These are phyloP conservation scores for Russula virescens DNA, from an alignment of 768 basidiomycete genomes.

Conservation along the genomic window DNA sequence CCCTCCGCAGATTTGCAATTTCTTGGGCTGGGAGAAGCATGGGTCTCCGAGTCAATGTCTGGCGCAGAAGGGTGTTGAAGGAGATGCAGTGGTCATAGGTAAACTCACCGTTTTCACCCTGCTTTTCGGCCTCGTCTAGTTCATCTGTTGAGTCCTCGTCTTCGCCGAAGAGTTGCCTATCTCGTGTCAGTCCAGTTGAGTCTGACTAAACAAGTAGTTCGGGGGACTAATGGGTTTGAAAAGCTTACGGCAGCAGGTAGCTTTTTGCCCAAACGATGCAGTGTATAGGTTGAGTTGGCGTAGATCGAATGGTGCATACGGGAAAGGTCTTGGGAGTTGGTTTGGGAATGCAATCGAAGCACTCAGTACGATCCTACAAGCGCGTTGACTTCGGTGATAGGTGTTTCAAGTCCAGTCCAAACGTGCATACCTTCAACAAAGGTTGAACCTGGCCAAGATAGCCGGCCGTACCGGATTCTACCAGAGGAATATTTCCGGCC, in stretches of 20 bases:
- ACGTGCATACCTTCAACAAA: slow-evolving; percentile 61
- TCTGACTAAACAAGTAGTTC: neutral
- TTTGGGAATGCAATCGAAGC: slow-evolving; percentile 95
- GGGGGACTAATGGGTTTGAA: neutral
- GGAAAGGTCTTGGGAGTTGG: slow-evolving; percentile 92
- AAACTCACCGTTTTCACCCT: slow-evolving; percentile 83
- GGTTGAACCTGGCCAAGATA: slow-evolving; percentile 98
- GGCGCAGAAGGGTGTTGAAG: neutral
- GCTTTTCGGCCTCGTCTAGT: slow-evolving; percentile 85
- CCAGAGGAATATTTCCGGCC: slow-evolving; percentile 82
- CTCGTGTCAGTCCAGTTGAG: neutral
- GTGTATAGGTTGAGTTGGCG: slow-evolving; percentile 95
- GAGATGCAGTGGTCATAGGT: neutral
- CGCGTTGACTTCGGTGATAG: neutral
- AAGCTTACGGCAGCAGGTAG: slow-evolving; percentile 81
- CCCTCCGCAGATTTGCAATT: slow-evolving; percentile 83
- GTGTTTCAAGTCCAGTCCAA: neutral
- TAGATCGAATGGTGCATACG: slow-evolving; percentile 95
- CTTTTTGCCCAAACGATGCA: slow-evolving; percentile 99
- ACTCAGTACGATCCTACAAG: slow-evolving; percentile 77
- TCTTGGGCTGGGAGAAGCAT: slow-evolving; percentile 60
- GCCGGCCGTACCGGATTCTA: slow-evolving; percentile 95
- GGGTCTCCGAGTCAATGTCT: neutral
- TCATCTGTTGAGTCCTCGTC: slow-evolving; percentile 79
- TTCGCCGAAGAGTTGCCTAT: slow-evolving; percentile 90